These are phyloP conservation scores for Capsicum chinense DNA, from an alignment of 257 asterid species.

Conservation along the genomic window DNA sequence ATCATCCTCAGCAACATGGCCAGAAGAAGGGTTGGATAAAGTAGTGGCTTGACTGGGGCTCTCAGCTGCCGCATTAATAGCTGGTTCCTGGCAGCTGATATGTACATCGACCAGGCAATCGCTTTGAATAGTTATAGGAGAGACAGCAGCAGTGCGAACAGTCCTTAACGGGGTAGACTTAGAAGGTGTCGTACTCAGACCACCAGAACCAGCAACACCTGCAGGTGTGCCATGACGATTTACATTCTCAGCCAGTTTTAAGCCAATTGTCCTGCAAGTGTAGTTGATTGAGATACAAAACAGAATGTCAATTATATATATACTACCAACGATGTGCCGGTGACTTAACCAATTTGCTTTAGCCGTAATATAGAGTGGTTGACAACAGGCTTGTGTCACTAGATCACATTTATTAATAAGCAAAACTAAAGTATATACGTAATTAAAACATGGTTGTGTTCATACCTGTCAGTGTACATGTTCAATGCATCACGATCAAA, in stretches of 20 bases:
- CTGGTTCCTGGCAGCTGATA: conserved; percentile 41
- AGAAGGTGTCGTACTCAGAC: conserved; percentile 28
- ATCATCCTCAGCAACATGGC: conserved; percentile 54
- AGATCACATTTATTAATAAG: conserved; percentile 18
- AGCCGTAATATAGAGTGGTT: conserved; percentile 3
- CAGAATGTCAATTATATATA: conserved; percentile 31
- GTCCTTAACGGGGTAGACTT: background rate
- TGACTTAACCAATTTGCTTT: background rate
- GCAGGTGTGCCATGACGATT: conserved; percentile 46
- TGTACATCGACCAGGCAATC: conserved; percentile 35
- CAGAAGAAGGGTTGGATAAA: conserved; percentile 56
- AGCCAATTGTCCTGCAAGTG: conserved; percentile 58
- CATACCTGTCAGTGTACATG: conserved; percentile 58
- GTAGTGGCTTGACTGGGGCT: conserved; percentile 57
- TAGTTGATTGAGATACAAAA: conserved; percentile 33
- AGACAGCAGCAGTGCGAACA: conserved; percentile 27
- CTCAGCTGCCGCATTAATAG: conserved; percentile 46
- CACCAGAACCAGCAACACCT: conserved; percentile 42
- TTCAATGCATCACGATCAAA: conserved; percentile 60
- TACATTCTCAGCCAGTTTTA: conserved; percentile 73
- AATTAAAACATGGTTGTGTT: background rate
- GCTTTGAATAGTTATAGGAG: conserved; percentile 25
- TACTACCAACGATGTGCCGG: background rate
- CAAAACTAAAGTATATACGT: background rate
- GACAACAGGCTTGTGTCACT: background rate